Evolutionary conservation across 2,329 filamentous ascomycete species (phyloP).

Genomic region (Penicillium sp.): DNA sequence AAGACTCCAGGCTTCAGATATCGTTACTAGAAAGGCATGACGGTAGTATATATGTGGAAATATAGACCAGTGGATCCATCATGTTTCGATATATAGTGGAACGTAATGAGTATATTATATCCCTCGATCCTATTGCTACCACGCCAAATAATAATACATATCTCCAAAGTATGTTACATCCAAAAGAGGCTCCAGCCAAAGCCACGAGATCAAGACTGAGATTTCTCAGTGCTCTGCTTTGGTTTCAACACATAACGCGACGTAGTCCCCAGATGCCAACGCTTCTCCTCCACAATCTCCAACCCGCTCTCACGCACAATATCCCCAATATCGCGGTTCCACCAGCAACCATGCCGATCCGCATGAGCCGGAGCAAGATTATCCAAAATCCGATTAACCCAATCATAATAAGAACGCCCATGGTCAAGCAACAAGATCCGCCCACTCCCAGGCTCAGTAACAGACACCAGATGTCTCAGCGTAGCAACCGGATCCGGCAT

Average conservation of each 20-base stretch:
- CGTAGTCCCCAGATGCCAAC: conserved; percentile 52
- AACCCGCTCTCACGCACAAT: conserved; percentile 50
- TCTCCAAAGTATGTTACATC: background rate
- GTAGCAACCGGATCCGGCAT: conserved; percentile 45
- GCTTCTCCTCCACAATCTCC: conserved; percentile 47
- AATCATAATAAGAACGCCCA: conserved; percentile 48
- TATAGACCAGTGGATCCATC: background rate
- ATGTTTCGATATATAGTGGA: background rate
- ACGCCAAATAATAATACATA: conserved; percentile 8
- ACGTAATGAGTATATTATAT: background rate
- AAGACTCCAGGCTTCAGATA: conserved; percentile 61
- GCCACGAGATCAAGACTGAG: background rate
- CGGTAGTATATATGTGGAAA: background rate
- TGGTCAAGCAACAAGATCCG: conserved; percentile 52
- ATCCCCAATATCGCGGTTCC: conserved; percentile 52
- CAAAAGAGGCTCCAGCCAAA: background rate
- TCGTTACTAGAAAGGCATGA: conserved; percentile 31
- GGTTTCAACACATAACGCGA: conserved; percentile 46
- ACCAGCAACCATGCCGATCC: conserved; percentile 54
- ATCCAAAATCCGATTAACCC: conserved; percentile 50
- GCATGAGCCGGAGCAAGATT: conserved; percentile 50
- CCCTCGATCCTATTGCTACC: background rate
- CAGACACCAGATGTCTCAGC: conserved; percentile 42
- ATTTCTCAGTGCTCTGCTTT: conserved; percentile 11
- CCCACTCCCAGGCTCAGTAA: conserved; percentile 43